Base-by-base conservation (phyloP, 1,284 basidiomycete genomes). In the Mycosarcoma mackinlayi region DNA sequence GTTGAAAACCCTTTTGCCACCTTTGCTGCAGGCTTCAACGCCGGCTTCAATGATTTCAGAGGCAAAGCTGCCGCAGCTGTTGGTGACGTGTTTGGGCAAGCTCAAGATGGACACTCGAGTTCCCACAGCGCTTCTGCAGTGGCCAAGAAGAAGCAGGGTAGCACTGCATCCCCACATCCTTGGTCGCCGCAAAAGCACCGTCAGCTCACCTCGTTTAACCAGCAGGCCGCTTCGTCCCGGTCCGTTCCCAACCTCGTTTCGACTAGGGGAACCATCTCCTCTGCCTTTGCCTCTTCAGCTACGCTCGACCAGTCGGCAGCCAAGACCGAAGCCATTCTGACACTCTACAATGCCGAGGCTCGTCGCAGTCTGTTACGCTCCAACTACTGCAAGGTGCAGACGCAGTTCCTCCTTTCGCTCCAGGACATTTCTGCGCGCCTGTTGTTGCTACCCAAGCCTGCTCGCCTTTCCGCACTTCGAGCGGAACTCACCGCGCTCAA, bases 401-500 rank as follows among this genome's bases (percentile, higher is more conserved):
- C 92, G 93, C 55, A 92, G 84, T 95, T 98, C 82, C 84, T 98
- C 31, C 87, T 94, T 34, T 87, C 89, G 7, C 86, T 99, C 51
- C 94, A 98, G 84, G 92, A 91, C 80, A 96, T 98, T 75, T 93
- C 91, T 66, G 94, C 95, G 79, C 88, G 93, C 45, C 86, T 99
- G 35, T 85, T 98, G 58, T 89, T 96, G 25, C 89, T 98, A 1
- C 96, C 96, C 5, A 92, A 93, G 80, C 92, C 91, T 37, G 96
- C 96, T 21, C 89, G 96, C 37, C 91, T 98, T 24, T 95, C 93
- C 78, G 95, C 96, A 16, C 85, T 99, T 40, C 87, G 96, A 77
- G 96, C 96, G 21, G 96, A 98, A 83, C 85, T 99, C 64, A 99
- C 96, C 3, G 91, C 90, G 23, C 85, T 99, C 50, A 99, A 99